Evolutionary conservation across 2,329 filamentous ascomycete genomes (phyloP).

Genomic region (Teratosphaeria zuluensis): DNA sequence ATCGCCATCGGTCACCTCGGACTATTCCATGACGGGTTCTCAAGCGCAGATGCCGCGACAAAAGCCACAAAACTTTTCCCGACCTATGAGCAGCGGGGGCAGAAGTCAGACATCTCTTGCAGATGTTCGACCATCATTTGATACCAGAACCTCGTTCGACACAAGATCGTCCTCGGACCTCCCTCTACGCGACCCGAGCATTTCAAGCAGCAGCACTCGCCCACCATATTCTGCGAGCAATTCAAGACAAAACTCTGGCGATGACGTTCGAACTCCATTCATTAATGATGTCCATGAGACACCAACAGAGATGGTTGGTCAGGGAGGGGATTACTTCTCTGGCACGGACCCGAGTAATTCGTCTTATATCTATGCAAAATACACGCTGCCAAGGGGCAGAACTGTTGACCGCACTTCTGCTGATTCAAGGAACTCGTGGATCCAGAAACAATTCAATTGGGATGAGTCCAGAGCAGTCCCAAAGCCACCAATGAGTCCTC

Average conservation of each 20-base stretch:
- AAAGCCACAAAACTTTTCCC: conserved; percentile 77
- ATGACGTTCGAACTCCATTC: conserved; percentile 12
- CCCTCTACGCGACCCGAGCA: conserved; percentile 16
- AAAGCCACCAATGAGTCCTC: neutral
- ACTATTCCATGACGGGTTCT: conserved; percentile 55
- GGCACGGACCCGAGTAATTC: conserved; percentile 34
- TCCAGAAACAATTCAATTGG: conserved; percentile 48
- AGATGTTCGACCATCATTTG: conserved; percentile 9
- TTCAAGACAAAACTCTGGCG: conserved; percentile 30
- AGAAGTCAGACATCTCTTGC: conserved; percentile 21
- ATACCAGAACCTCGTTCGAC: conserved; percentile 23
- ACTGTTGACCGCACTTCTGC: conserved; percentile 58
- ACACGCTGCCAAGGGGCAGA: conserved; percentile 72
- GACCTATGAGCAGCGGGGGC: conserved; percentile 66
- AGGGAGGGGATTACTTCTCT: conserved; percentile 5
- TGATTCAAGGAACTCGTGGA: conserved; percentile 45
- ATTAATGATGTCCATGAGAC: conserved; percentile 1
- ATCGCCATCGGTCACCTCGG: conserved; percentile 78
- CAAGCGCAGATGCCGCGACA: conserved; percentile 7
- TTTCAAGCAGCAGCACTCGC: conserved; percentile 16
- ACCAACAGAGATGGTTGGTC: neutral
- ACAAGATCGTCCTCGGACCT: conserved; percentile 14
- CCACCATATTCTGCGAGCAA: conserved; percentile 13
- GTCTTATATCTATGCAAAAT: conserved; percentile 82
- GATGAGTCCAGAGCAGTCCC: conserved; percentile 31